These are phyloP conservation scores for Verticillium klebahnii DNA, from an alignment of 2,329 filamentous ascomycete genomes.

Conservation along the genomic window DNA sequence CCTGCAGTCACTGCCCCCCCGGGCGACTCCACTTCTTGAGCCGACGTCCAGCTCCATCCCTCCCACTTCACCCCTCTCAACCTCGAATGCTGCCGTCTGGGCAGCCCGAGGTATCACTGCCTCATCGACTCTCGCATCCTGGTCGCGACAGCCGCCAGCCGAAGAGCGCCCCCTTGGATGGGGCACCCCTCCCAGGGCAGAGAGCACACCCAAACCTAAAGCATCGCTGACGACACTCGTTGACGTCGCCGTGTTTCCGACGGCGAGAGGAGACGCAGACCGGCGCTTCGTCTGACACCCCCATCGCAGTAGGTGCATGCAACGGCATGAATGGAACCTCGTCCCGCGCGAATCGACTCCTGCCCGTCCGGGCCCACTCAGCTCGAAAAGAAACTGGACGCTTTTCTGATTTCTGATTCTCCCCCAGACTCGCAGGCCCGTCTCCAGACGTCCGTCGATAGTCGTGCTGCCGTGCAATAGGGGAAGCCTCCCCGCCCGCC, in stretches of 20 bases:
- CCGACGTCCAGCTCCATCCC: neutral
- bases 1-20: neutral
- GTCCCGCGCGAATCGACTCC: neutral
- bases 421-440: neutral
- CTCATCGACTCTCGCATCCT: neutral
- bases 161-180: neutral
- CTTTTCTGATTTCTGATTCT: neutral
- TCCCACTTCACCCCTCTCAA: neutral
- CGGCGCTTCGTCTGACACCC: conserved; percentile 11
- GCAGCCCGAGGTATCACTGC: neutral
- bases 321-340: neutral
- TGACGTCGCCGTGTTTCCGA: neutral
- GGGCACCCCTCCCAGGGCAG: neutral
- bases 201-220: neutral
- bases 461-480: neutral
- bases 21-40: neutral
- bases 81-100: neutral
- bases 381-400: neutral
- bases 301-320: conserved; percentile 1
- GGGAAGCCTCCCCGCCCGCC: neutral
- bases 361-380: neutral
- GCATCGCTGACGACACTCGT: neutral
- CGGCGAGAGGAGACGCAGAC: neutral
- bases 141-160: neutral
- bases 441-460: neutral